phyloP scores from a whole-genome alignment of 23 red algal genomes.

The Agarophyton chilense region DNA sequence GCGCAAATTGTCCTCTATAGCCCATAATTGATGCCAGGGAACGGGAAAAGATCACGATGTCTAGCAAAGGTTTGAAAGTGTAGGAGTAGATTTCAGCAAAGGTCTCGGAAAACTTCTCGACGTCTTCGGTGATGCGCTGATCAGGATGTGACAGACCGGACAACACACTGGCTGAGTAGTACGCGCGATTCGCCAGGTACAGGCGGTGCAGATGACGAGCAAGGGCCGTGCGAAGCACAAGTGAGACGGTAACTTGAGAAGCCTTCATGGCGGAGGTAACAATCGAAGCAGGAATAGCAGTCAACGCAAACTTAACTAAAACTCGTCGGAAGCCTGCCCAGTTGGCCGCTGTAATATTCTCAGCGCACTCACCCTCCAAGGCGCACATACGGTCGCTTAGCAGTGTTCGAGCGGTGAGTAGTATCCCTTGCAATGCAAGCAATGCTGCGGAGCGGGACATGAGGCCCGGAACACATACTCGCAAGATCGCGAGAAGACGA shows the following conservation, averaged over 20 bases:
- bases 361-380: slow-evolving; percentile 73
- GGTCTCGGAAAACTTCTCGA: slow-evolving; percentile 83
- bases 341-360: slow-evolving; percentile 66
- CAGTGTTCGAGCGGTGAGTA: slow-evolving; percentile 63
- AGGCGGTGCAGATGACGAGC: slow-evolving; percentile 59
- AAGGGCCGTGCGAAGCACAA: slow-evolving; percentile 59
- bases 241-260: slow-evolving; percentile 65
- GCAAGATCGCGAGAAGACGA: slow-evolving; percentile 53
- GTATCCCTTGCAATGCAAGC: slow-evolving; percentile 45
- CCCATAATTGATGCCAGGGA: slow-evolving; percentile 69
- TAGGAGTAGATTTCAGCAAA: slow-evolving; percentile 82
- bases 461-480: slow-evolving; percentile 65
- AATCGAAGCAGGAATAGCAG: slow-evolving; percentile 66
- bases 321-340: slow-evolving; percentile 68
- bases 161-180: slow-evolving; percentile 75
- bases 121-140: slow-evolving; percentile 82
- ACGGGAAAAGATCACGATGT: slow-evolving; percentile 77
- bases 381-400: slow-evolving; percentile 62
- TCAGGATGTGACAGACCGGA: slow-evolving; percentile 68
- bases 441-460: slow-evolving; percentile 39
- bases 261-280: slow-evolving; percentile 82
- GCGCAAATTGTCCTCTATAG: slow-evolving; percentile 70
- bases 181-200: slow-evolving; percentile 66
- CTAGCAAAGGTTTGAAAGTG: slow-evolving; percentile 85
- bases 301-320: slow-evolving; percentile 52